Base-by-base conservation (phyloP, 164 flowering plant species). In the Platanus orientalis region DNA sequence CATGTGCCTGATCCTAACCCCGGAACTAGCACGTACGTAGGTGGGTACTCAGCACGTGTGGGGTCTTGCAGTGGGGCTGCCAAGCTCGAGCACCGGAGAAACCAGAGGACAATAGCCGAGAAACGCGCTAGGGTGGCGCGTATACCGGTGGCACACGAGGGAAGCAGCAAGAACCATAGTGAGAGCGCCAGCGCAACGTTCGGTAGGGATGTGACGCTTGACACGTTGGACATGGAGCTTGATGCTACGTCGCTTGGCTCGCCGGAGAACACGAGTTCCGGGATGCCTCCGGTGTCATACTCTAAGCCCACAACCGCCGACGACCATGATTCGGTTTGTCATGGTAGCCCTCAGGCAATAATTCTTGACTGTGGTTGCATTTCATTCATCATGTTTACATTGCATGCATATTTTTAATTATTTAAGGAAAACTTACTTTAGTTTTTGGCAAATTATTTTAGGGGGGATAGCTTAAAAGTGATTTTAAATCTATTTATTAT, bases 291-390 rank as follows among this genome's bases (percentile, higher is more conserved):
- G 23, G 25, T 54, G 10, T 56, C 73, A 5, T 62, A 59, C 68
- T 63, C 79, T 1, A 78, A 71, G n/a, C 39, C 81, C 1, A 61
- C 72, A 14, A 66, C 73, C 54, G 55, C 64, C 42, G 89, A 92
- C 20, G 91, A 87, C 60, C 82, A 83, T 49, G 91, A 86, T 70
- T 85, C 88, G 1, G 83, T 79, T 63, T 80, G 78, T 65, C 92
- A 79, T 59, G 79, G 86, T 57, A 70, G 76, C 61, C 67, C 83
- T 14, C 76, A 73, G 88, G 88, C 39, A 74, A 62, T 0, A n/a
- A n/a, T 9, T 39, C 25, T 39, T 21, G 7, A 32, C 57, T 63
- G n/a, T n/a, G n/a, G n/a, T n/a, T n/a, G n/a, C n/a, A n/a, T 10
- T 34, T 6, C 51, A 6, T 26, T 28, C 50, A 9, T 23, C 17